phyloP scores from a whole-genome alignment of 805 yeast genomes.

The Suhomyces tanzawaensis region DNA sequence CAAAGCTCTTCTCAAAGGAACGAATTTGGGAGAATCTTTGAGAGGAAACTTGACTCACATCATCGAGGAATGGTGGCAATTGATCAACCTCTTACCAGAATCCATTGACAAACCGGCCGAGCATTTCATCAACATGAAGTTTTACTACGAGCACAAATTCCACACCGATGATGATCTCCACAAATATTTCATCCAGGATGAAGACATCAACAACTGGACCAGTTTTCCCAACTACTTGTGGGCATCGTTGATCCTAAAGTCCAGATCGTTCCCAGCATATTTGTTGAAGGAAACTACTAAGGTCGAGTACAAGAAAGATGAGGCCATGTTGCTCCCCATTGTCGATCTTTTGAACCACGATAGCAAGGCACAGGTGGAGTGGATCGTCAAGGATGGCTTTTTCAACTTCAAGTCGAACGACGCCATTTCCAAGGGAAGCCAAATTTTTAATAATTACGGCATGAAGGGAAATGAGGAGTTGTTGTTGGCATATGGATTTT shows the following conservation, averaged over 20 bases:
- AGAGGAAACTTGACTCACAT: conserved; percentile 44
- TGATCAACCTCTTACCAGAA: conserved; percentile 31
- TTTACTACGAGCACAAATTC: conserved; percentile 42
- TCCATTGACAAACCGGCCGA: conserved; percentile 26
- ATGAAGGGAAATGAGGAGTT: conserved; percentile 84
- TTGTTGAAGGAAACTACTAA: conserved; percentile 41
- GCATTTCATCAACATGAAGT: conserved; percentile 41
- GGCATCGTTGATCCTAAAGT: conserved; percentile 67
- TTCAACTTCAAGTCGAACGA: conserved; percentile 44
- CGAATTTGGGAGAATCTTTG: conserved; percentile 63
- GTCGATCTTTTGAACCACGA: conserved; percentile 78
- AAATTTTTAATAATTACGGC: conserved; percentile 81
- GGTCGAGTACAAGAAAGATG: conserved; percentile 31
- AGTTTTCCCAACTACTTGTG: conserved; percentile 69
- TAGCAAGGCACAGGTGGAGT: conserved; percentile 56
- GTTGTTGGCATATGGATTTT: conserved; percentile 79
- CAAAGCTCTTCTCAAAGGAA: conserved; percentile 53
- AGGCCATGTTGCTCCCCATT: conserved; percentile 73
- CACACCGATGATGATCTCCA: conserved; percentile 35
- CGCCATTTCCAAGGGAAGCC: conserved; percentile 30
- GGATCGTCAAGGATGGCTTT: conserved; percentile 43
- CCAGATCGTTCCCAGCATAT: conserved; percentile 79
- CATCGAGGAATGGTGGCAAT: conserved; percentile 61
- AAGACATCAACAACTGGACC: conserved; percentile 49
- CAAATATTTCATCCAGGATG: conserved; percentile 21